Percentiles rank a stretch among this genome's conserved stretches.
Evolutionary conservation across 2,329 filamentous ascomycete species (phyloP).

Genomic region (Alternaria brassicicola): DNA sequence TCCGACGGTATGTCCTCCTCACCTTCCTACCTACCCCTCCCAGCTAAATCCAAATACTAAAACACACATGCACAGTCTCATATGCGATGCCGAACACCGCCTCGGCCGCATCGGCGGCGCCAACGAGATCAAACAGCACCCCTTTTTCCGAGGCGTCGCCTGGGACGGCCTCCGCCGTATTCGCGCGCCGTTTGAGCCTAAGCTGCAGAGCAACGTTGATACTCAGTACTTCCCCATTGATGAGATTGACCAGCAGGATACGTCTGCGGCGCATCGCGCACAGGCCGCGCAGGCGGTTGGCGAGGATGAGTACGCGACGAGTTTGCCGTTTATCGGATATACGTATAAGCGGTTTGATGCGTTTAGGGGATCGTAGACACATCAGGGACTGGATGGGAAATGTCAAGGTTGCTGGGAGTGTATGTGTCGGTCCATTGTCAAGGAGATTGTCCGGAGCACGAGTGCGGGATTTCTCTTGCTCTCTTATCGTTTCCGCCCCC

Average conservation of each 20-base stretch:
- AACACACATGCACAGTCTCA: constrained; percentile 65
- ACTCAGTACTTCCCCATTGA: constrained; percentile 99
- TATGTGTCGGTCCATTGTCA: no score
- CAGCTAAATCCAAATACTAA: constrained; percentile 20
- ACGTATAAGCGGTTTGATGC: constrained; percentile 96
- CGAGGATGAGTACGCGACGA: constrained; percentile 84
- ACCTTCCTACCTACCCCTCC: not conserved
- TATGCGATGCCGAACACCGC: constrained; percentile 92
- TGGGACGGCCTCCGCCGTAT: constrained; percentile 93
- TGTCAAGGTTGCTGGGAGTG: not conserved
- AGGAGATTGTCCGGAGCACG: no score
- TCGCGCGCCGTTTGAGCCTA: constrained; percentile 93
- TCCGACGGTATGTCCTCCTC: constrained; percentile 72
- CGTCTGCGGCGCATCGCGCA: constrained; percentile 82
- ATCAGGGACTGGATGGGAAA: not conserved
- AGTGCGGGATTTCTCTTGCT: not conserved
- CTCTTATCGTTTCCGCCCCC: not conserved
- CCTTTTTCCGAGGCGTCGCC: constrained; percentile 96
- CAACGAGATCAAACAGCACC: constrained; percentile 89
- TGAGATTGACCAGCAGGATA: constrained; percentile 96
- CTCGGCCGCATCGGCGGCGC: constrained; percentile 82
- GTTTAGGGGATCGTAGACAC: constrained; percentile 54
- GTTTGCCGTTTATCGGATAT: constrained; percentile 93
- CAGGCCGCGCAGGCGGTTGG: constrained; percentile 75
- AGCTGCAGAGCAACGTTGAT: constrained; percentile 89